A percentile compares a stretch with the other conserved stretches of the same genome.
phyloP scores from a whole-genome alignment of 768 basidiomycete species.

The Auricularia sp. region DNA sequence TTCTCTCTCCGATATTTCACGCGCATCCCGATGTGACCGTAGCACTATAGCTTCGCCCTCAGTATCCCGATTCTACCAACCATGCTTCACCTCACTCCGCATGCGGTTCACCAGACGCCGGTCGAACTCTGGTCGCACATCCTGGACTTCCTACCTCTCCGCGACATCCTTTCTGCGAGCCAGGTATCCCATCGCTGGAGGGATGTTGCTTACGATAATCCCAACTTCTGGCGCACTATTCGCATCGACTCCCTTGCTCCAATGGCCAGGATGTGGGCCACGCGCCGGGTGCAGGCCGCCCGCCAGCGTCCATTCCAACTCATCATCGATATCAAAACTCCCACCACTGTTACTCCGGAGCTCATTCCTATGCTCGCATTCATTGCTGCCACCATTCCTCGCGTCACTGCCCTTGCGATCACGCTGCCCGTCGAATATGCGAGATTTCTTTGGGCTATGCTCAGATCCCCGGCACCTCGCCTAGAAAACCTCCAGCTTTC shows the following conservation, averaged over 20 bases:
- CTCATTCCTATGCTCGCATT: too few relatives aligned
- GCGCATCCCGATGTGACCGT: too few relatives aligned
- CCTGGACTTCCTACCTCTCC: background rate
- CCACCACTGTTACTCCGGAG: background rate
- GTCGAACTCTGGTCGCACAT: background rate
- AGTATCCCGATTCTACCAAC: background rate
- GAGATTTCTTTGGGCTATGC: background rate
- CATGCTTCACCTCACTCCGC: background rate
- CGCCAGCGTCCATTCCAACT: background rate
- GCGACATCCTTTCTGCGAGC: background rate
- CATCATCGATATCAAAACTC: background rate
- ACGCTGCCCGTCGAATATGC: background rate
- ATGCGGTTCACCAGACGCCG: background rate
- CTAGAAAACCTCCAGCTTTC: background rate
- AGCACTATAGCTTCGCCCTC: background rate
- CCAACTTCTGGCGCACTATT: background rate
- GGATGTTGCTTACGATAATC: background rate
- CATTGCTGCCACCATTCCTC: too few relatives aligned
- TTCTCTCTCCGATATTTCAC: too few relatives aligned
- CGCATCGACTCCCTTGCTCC: background rate
- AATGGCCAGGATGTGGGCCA: background rate
- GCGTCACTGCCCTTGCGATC: background rate
- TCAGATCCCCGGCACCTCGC: background rate
- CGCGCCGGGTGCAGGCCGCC: background rate
- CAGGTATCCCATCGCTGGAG: background rate